These are phyloP conservation scores for Turnera subulata DNA, from an alignment of 345 rosid species.

Conservation along the genomic window DNA sequence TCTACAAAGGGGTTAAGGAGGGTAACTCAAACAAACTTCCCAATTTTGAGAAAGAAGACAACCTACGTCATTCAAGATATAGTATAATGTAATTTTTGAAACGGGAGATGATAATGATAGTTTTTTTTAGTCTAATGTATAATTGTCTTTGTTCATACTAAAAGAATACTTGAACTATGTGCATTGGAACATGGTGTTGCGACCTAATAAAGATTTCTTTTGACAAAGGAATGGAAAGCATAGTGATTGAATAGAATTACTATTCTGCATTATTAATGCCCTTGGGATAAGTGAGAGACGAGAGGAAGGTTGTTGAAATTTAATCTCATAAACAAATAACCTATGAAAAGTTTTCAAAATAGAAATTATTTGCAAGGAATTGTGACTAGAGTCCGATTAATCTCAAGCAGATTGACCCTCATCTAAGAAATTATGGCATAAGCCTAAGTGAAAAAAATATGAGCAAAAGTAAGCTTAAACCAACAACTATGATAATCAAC, in stretches of 20 bases:
- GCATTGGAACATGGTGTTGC: constrained; percentile 47
- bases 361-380: no score
- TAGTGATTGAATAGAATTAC: background rate
- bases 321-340: background rate
- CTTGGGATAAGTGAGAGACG: no score
- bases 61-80: background rate
- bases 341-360: no score
- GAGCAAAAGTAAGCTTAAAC: no score
- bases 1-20: no score
- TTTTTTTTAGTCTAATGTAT: constrained; percentile 6
- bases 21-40: constrained; percentile 1
- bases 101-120: background rate
- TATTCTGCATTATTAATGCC: no score
- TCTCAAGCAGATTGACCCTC: no score
- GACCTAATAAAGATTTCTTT: constrained; percentile 34
- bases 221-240: constrained; percentile 7
- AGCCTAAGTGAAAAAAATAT: no score
- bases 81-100: background rate
- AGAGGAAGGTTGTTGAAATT: background rate
- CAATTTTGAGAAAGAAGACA: background rate
- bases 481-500: no score
- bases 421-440: no score
- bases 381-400: no score
- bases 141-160: constrained; percentile 15
- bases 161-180: constrained; percentile 36